Evolutionary conservation across 441 rosid species (phyloP), one percentile per base, ranked within the genome.

Genomic region (Brassica balearica): DNA sequence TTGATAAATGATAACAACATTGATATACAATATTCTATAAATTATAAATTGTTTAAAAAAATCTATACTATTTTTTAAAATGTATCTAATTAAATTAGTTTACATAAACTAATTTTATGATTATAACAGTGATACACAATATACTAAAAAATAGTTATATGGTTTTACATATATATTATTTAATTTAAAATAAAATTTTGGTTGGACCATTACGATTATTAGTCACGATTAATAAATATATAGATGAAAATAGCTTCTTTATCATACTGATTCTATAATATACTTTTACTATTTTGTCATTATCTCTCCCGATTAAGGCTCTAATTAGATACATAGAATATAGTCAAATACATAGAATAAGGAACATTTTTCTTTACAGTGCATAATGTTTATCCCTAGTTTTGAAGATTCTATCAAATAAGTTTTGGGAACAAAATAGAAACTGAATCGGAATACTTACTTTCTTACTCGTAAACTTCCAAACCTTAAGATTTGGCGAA

Each of bases 391-490:
- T 60, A 22, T 22, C 8, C 32, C 32, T 25, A 61, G 65, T 61
- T 25, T 27, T 25, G 19, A 27, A 27, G 38, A 12, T 12, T 61
- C 36, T 12, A 1, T 27, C 2, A 61, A 23, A 61, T 61, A 61
- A 25, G 6, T 25, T 29, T 63, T 19, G 25, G 56, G 51, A 66
- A 17, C 2, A 66, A 46, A 20, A 48, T 23, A 7, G 15, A 67
- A 68, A 67, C 14, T 67, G 8, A 22, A 25, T 68, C n/a, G 8
- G 41, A 12, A 48, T 7, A 58, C 8, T 71, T 11, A 69, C 27
- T 14, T 68, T 43, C 53, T 69, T 53, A 20, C 2, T 34, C 2
- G 1, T 8, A 48, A 61, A 25, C 9, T 62, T 76, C 79, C 29
- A 14, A 62, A 56, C 14, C 34, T 65, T 4, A 43, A 65, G 55